Evolutionary conservation across 768 basidiomycete genomes (phyloP), one percentile per base, ranked within the genome.

Genomic region (Vararia minispora): DNA sequence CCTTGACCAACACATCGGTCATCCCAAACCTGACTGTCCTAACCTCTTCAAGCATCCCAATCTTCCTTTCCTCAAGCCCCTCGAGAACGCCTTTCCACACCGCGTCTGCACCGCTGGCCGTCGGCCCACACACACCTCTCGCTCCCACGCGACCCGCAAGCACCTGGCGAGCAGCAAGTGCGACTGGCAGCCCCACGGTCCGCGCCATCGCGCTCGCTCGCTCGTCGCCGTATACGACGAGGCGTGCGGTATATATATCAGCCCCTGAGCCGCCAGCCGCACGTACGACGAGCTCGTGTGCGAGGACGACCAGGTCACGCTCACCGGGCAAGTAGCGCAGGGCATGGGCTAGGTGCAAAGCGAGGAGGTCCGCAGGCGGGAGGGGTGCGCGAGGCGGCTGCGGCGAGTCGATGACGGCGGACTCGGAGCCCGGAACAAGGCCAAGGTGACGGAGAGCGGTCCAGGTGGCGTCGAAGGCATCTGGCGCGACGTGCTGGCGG

Each of bases 151-250:
- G 37, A 1, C 81, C 84, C 52, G 87, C 80, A 27, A 85, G 57
- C 5, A 90, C 66, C 24, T 66, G 64, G 48, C 83, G 54, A 2
- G 88, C 76, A 1, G 88, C 88, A 50, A 90, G 74, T 1, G 85
- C 91, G 6, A 92, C 74, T 0, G 91, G 91, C 31, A 91, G 58
- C 4, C 90, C 90, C 13, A 95, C 91, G 3, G 84, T 87, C 22
- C 77, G 66, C n/a, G 88, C 74, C 91, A 95, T 95, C 4, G 91
- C 91, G 0, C 83, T 82, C 3, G 69, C 71, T 1, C 51, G 53
- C 6, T 60, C 45, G 14, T 64, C 69, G 1, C 79, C 89, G 47
- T 80, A 81, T 23, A 69, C 59, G 17, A 79, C 62, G 11, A 90
- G 55, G 17, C 72, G 69, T 6, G 85, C 83, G 9, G 74, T 78